A percentile compares a stretch with the other conserved stretches of the same genome.
These are phyloP conservation scores for Apophysomyces sp. DNA, from an alignment of 371 early-diverging fungal genomes.

Conservation along the genomic window DNA sequence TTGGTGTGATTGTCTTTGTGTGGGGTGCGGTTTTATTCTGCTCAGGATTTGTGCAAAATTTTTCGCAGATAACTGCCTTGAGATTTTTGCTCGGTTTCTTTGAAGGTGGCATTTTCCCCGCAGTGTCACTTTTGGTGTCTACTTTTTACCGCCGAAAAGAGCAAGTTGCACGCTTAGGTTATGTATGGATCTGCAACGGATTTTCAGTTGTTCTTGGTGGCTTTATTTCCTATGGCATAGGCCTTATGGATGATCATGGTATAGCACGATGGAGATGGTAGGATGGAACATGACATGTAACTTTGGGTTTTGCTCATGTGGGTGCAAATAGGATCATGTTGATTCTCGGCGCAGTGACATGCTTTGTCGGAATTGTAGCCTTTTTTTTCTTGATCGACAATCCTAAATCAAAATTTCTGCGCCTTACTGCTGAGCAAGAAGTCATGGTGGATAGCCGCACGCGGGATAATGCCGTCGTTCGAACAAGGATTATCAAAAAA, in stretches of 20 bases:
- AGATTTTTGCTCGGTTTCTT: conserved; percentile 25
- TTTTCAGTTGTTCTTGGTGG: conserved; percentile 51
- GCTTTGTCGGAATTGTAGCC: neutral
- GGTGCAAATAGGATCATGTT: neutral
- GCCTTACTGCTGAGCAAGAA: neutral
- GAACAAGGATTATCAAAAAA: conserved; percentile 23
- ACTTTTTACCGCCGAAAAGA: conserved; percentile 18
- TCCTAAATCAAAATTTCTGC: neutral
- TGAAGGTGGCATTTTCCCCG: conserved; percentile 27
- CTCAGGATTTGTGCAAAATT: conserved; percentile 7
- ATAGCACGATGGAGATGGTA: conserved; percentile 49
- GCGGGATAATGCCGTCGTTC: conserved; percentile 5
- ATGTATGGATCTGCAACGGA: conserved; percentile 16
- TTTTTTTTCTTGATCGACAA: neutral
- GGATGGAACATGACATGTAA: neutral
- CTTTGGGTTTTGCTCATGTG: neutral
- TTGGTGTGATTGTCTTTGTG: conserved; percentile 12
- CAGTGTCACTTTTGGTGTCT: conserved; percentile 4
- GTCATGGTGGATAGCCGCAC: neutral
- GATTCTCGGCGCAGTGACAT: neutral
- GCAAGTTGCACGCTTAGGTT: conserved; percentile 10
- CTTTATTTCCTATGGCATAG: conserved; percentile 51
- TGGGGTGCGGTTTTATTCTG: conserved; percentile 16
- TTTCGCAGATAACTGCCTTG: conserved; percentile 10
- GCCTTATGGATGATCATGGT: conserved; percentile 29